phyloP scores from a whole-genome alignment of 331 rosid genomes.

The Erythrophleum ivorense region DNA sequence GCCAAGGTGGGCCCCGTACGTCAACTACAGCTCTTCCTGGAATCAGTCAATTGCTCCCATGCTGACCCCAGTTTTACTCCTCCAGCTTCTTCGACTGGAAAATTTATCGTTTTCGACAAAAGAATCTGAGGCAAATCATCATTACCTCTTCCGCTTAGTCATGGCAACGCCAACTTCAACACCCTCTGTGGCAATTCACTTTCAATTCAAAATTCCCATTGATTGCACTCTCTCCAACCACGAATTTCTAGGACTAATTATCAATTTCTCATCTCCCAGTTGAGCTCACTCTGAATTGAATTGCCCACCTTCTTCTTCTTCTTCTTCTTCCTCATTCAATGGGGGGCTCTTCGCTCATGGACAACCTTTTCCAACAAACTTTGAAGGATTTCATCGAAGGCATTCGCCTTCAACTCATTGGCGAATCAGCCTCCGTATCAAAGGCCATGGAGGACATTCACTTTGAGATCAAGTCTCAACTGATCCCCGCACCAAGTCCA shows the following conservation, averaged over 20 bases:
- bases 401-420: constrained; percentile 46
- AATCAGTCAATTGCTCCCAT: not conserved
- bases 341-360: constrained; percentile 83
- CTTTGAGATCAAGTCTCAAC: constrained; percentile 76
- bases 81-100: not conserved
- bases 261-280: too few species aligned
- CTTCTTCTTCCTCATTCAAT: constrained; percentile 15
- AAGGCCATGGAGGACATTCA: constrained; percentile 82
- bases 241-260: too few species aligned
- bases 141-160: not conserved
- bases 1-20: too few species aligned
- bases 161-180: not conserved
- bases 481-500: constrained; percentile 70
- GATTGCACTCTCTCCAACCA: not conserved
- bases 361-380: constrained; percentile 78
- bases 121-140: not conserved
- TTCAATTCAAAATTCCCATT: not conserved
- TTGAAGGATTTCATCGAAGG: too few species aligned
- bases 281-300: too few species aligned
- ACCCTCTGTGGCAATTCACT: not conserved
- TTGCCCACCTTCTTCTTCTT: not conserved
- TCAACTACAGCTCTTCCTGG: too few species aligned
- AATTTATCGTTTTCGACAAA: not conserved
- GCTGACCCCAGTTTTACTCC: not conserved
- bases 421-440: constrained; percentile 68